phyloP scores from a whole-genome alignment of 2,329 filamentous ascomycete species.

The Nothomitra cinnamomea region DNA sequence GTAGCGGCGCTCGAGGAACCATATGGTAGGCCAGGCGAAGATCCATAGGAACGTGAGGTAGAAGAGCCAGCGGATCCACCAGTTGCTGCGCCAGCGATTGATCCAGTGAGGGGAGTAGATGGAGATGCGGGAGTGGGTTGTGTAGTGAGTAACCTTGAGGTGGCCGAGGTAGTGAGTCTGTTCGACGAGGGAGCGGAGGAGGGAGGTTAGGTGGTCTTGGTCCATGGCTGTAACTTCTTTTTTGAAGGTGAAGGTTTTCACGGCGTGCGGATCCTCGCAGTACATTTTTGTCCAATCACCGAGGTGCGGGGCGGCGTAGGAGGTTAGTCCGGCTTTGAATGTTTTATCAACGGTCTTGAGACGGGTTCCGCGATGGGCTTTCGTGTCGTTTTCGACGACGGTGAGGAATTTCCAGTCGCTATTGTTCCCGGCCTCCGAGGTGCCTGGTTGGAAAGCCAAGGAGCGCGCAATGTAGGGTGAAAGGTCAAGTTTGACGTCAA shows the following conservation, averaged over 20 bases:
- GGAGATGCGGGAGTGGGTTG: slow-evolving; percentile 37
- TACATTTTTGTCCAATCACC: slow-evolving; percentile 10
- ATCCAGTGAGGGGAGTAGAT: slow-evolving; percentile 45
- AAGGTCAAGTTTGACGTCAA: slow-evolving; percentile 41
- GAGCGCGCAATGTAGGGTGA: slow-evolving; percentile 35
- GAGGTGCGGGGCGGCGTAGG: slow-evolving; percentile 10
- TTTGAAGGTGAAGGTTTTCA: slow-evolving; percentile 28
- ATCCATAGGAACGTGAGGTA: slow-evolving; percentile 51
- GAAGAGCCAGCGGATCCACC: slow-evolving; percentile 48
- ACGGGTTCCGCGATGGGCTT: slow-evolving; percentile 47
- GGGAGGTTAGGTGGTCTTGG: slow-evolving; percentile 31
- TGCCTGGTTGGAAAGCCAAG: slow-evolving; percentile 17
- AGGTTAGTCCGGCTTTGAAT: slow-evolving; percentile 16
- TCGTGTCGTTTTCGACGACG: slow-evolving; percentile 40
- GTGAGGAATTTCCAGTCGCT: slow-evolving; percentile 28
- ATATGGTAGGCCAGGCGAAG: slow-evolving; percentile 53
- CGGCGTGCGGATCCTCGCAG: not conserved
- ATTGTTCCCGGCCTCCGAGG: slow-evolving; percentile 18
- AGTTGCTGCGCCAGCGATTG: slow-evolving; percentile 47
- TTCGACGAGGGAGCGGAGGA: slow-evolving; percentile 39
- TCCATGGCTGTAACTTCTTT: slow-evolving; percentile 44
- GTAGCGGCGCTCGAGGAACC: slow-evolving; percentile 49
- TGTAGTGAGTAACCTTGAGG: slow-evolving; percentile 40
- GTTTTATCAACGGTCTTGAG: slow-evolving; percentile 34
- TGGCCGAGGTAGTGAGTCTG: slow-evolving; percentile 51